Percentiles rank a stretch among this genome's conserved stretches.
Evolutionary conservation across 768 basidiomycete species (phyloP).

Genomic region (Trametes sanguinea): DNA sequence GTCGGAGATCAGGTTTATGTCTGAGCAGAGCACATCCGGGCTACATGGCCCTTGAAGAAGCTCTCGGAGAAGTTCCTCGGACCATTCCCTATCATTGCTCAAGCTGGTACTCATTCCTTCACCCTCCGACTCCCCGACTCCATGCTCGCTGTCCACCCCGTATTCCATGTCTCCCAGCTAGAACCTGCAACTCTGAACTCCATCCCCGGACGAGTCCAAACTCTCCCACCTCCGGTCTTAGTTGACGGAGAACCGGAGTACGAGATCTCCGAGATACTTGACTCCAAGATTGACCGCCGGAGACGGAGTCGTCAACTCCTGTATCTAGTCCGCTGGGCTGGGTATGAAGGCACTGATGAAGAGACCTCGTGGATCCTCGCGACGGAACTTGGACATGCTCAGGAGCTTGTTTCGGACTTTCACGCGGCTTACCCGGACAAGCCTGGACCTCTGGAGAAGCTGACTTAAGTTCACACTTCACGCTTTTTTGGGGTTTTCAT

Average conservation of each 20-base stretch:
- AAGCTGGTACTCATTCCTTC: conserved; percentile 26
- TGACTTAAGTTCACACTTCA: not conserved
- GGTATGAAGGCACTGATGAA: conserved; percentile 15
- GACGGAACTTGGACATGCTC: conserved; percentile 7
- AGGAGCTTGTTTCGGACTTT: conserved; percentile 11
- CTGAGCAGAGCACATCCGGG: not conserved
- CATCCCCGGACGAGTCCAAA: conserved; percentile 19
- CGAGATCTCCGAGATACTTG: conserved; percentile 21
- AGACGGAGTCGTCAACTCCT: conserved; percentile 1
- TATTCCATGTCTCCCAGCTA: conserved; percentile 28
- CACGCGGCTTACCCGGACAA: not conserved
- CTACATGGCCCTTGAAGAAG: conserved; percentile 22
- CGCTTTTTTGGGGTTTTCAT: no score
- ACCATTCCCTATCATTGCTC: conserved; percentile 26
- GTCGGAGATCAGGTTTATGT: conserved; percentile 2
- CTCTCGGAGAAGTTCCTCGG: conserved; percentile 27
- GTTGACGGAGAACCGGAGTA: conserved; percentile 21
- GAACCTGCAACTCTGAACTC: conserved; percentile 21
- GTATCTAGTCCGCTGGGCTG: conserved; percentile 8
- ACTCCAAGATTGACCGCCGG: conserved; percentile 18
- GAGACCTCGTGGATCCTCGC: conserved; percentile 22
- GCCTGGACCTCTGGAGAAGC: not conserved
- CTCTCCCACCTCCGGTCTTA: conserved; percentile 15
- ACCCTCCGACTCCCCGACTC: conserved; percentile 27
- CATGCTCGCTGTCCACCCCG: conserved; percentile 25